Base-by-base conservation (phyloP, 345 rosid species). In the Abelmoschus esculentus region DNA sequence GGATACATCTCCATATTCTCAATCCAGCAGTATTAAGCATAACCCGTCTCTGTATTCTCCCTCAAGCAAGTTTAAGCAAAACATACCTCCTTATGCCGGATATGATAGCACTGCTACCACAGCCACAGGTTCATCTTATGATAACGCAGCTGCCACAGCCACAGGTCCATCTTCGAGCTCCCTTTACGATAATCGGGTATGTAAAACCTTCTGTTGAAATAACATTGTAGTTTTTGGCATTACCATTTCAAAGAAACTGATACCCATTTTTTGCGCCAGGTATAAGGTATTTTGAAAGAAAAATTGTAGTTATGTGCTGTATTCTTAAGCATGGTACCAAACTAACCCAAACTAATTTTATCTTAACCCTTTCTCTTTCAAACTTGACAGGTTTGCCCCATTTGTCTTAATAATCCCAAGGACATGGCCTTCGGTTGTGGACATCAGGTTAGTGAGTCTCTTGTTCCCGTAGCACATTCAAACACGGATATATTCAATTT, bases 391-490 rank as follows among this genome's bases (percentile, higher is more conserved):
- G 40, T 74, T 74, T 92, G 98, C 64, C 89, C 92, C 64, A 79
- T 92, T 70, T 92, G 96, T 75, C 80, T 90, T 66, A 61, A 78
- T 42, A 86, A 79, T 79, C 70, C 74, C 47, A 88, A 86, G 71
- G 79, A 86, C 81, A 83, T 88, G 96, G 91, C 96, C 69, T 92
- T 92, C 50, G 90, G 89, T 57, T 90, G 98, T 36, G 95, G 98
- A 14, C 98, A 92, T 76, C 96, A 85, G 95, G 95, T 87, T 75
- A 66, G 56, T 49, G 26, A 66, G 46, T 22, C 67, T 55, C n/a
- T 47, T 26, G 7, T 56, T 38, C 36, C 32, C 57, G 0, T n/a
- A 17, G 28, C 26, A 17, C 29, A 19, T 19, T 17, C 11, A 9
- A 9, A 3, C 58, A 7, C 28, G 1, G 12, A 5, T 19, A 19